Percentiles rank a stretch among this genome's conserved stretches.
Evolutionary conservation across 441 rosid genomes (phyloP).

Genomic region (Pelargonium australe): DNA sequence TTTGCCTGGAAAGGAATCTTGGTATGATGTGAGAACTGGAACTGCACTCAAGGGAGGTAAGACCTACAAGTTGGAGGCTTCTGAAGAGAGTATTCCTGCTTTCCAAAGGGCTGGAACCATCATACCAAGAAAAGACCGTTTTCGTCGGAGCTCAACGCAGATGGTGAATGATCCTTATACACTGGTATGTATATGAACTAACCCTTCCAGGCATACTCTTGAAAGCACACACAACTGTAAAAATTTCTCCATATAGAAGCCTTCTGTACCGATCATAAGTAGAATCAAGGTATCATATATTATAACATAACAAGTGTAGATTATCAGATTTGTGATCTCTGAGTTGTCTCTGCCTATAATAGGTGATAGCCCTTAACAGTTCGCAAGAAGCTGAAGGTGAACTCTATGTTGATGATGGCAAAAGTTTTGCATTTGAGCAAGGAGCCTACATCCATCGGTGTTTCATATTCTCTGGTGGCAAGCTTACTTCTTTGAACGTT

Average conservation of each 20-base stretch:
- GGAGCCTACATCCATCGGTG: constrained; percentile 81
- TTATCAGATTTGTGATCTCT: neutral
- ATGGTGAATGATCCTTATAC: constrained; percentile 94
- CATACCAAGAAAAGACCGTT: constrained; percentile 86
- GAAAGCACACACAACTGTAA: neutral
- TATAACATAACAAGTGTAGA: neutral
- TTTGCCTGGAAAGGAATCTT: constrained; percentile 83
- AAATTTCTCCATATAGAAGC: neutral
- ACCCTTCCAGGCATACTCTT: constrained; percentile 4
- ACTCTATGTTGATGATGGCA: constrained; percentile 87
- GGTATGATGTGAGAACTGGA: constrained; percentile 88
- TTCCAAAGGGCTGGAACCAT: constrained; percentile 97
- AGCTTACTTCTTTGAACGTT: constrained; percentile 54
- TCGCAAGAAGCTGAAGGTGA: constrained; percentile 87
- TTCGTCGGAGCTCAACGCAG: constrained; percentile 87
- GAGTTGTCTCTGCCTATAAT: constrained; percentile 10
- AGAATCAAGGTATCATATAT: neutral
- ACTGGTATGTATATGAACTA: constrained; percentile 47
- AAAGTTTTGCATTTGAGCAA: constrained; percentile 57
- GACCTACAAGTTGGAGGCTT: constrained; percentile 65
- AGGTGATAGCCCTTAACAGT: constrained; percentile 94
- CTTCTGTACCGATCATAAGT: neutral
- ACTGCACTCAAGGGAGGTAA: constrained; percentile 56
- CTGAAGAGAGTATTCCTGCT: constrained; percentile 85
- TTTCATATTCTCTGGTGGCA: constrained; percentile 62